Evolutionary conservation across 2,329 filamentous ascomycete species (phyloP).

Genomic region (Pseudogymnoascus sp.): DNA sequence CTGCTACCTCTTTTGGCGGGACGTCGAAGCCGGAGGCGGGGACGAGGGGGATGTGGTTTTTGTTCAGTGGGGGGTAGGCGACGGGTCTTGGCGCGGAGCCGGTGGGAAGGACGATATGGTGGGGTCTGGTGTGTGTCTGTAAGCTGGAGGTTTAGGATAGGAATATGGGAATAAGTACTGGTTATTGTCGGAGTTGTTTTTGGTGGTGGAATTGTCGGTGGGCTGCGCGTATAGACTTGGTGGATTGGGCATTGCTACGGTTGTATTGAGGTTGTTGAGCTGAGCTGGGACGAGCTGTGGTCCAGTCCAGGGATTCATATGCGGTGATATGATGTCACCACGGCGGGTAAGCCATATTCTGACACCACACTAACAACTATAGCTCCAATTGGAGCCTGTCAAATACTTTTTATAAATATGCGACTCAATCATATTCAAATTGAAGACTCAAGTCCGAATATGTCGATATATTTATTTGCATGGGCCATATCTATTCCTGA

Average conservation of each 20-base stretch:
- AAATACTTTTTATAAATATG: not conserved
- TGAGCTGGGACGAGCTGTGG: not conserved
- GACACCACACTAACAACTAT: not conserved
- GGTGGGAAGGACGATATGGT: not conserved
- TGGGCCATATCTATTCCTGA: not conserved
- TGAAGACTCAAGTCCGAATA: not conserved
- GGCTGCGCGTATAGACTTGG: conserved; percentile 4
- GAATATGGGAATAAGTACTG: not conserved
- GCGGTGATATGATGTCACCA: conserved; percentile 1
- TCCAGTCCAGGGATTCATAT: not conserved
- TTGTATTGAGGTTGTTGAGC: not conserved
- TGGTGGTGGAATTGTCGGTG: not conserved
- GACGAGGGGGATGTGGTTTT: conserved; percentile 4
- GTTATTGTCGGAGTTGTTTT: not conserved
- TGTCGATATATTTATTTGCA: not conserved
- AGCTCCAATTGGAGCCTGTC: not conserved
- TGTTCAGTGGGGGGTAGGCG: not conserved
- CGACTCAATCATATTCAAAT: not conserved
- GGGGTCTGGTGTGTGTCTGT: not conserved
- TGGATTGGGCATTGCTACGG: not conserved
- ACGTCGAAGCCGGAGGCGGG: conserved; percentile 6
- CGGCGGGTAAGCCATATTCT: conserved; percentile 2
- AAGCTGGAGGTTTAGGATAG: not conserved
- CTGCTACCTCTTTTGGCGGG: not conserved
- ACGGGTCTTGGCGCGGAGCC: not conserved